Percentiles rank a stretch among this genome's conserved stretches.
Evolutionary conservation across 495 filamentous ascomycete genomes (phyloP).

Genomic region (Saxophila tyrrhenica): DNA sequence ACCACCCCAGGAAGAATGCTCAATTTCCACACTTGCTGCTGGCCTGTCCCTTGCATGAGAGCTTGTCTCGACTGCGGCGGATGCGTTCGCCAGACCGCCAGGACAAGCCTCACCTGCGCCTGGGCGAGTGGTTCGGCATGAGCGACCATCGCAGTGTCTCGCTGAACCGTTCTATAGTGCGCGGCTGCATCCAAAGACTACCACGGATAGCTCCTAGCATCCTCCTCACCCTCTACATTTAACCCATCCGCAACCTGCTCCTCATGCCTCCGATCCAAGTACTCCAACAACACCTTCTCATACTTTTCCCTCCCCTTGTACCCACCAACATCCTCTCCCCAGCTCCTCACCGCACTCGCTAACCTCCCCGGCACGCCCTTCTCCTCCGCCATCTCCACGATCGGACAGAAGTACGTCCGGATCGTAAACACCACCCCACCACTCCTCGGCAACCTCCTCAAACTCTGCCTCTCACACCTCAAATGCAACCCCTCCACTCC

Average conservation of each 20-base stretch:
- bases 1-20: neutral
- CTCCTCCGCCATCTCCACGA: slow-evolving; percentile 31
- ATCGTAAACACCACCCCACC: slow-evolving; percentile 54
- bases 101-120: too few species aligned
- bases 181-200: slow-evolving; percentile 1
- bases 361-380: slow-evolving; percentile 30
- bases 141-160: too few species aligned
- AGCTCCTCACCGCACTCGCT: slow-evolving; percentile 48
- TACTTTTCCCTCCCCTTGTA: slow-evolving; percentile 82
- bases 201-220: slow-evolving; percentile 16
- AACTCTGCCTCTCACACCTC: slow-evolving; percentile 65
- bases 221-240: slow-evolving; percentile 27
- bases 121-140: too few species aligned
- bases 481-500: slow-evolving; percentile 69
- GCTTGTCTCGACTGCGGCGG: too few species aligned
- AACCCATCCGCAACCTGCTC: slow-evolving; percentile 58
- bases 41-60: neutral
- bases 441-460: slow-evolving; percentile 59
- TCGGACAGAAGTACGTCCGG: slow-evolving; percentile 33
- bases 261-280: slow-evolving; percentile 65
- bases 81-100: too few species aligned
- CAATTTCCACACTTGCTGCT: neutral
- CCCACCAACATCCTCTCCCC: slow-evolving; percentile 70
- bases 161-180: too few species aligned
- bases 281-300: slow-evolving; percentile 69